Percentiles rank a stretch among this genome's conserved stretches.
These are phyloP conservation scores for Solanum virginianum DNA, from an alignment of 257 asterid species.

Conservation along the genomic window DNA sequence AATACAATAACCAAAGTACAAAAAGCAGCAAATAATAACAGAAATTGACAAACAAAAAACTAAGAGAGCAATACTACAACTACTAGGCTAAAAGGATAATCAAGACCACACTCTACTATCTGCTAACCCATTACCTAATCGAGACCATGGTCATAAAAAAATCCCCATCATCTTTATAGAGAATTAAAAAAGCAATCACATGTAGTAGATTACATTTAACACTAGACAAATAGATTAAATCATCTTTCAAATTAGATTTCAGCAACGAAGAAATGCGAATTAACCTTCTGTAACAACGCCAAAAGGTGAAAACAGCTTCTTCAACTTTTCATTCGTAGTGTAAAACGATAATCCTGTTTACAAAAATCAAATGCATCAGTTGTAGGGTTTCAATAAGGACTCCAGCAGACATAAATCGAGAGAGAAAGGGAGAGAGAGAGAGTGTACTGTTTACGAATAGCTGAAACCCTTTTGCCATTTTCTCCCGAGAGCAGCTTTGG, in stretches of 20 bases:
- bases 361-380: background rate
- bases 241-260: background rate
- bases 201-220: background rate
- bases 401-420: background rate
- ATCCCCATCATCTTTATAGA: background rate
- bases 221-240: background rate
- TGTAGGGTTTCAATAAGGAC: background rate
- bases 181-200: background rate
- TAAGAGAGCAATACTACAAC: background rate
- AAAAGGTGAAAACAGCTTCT: slow-evolving; percentile 47
- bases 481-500: too few species aligned
- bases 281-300: slow-evolving; percentile 50
- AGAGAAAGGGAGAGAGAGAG: background rate
- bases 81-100: background rate
- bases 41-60: background rate
- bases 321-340: slow-evolving; percentile 36
- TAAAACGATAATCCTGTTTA: slow-evolving; percentile 61
- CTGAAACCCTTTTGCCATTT: too few species aligned
- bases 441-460: too few species aligned
- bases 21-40: background rate
- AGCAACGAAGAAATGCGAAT: background rate
- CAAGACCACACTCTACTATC: background rate
- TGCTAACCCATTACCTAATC: background rate
- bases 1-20: background rate
- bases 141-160: background rate